Percentiles rank a stretch among this genome's conserved stretches.
These are phyloP conservation scores for Macrotyloma uniflorum DNA, from an alignment of 306 rosid genomes.

Conservation along the genomic window DNA sequence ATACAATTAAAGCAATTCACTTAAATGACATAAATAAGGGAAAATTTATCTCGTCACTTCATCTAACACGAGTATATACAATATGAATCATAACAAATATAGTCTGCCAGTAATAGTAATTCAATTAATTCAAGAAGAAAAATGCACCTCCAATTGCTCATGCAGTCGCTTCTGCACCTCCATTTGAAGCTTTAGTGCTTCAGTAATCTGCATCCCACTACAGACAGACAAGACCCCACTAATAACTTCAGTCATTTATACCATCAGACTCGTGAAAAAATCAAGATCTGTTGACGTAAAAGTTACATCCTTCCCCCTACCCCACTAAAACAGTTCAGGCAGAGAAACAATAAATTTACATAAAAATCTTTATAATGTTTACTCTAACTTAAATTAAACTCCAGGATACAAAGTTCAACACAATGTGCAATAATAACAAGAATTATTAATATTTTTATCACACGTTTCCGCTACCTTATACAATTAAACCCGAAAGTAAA, in stretches of 20 bases:
- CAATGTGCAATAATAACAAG: background rate
- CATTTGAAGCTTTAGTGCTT: slow-evolving; percentile 90
- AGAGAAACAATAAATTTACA: background rate
- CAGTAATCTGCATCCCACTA: slow-evolving; percentile 89
- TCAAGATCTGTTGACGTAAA: background rate
- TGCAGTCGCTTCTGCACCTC: slow-evolving; percentile 91
- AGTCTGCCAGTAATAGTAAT: background rate
- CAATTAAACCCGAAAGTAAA: slow-evolving; percentile 7
- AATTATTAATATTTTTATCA: background rate
- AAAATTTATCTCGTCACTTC: background rate
- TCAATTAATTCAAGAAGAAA: background rate
- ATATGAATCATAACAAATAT: background rate
- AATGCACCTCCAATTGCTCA: slow-evolving; percentile 84
- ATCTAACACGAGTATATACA: background rate
- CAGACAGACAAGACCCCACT: slow-evolving; percentile 26
- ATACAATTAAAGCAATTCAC: too few species aligned
- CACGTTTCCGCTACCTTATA: slow-evolving; percentile 1
- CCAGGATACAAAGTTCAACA: background rate
- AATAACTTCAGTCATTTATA: slow-evolving; percentile 11
- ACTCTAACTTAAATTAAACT: background rate
- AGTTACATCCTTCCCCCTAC: background rate
- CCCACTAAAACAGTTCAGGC: background rate
- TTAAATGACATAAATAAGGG: too few species aligned
- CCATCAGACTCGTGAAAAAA: slow-evolving; percentile 4
- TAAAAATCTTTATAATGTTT: background rate